Evolutionary conservation across 78 protist genomes (phyloP).

Genomic region (Dictyostelium intermedium): DNA sequence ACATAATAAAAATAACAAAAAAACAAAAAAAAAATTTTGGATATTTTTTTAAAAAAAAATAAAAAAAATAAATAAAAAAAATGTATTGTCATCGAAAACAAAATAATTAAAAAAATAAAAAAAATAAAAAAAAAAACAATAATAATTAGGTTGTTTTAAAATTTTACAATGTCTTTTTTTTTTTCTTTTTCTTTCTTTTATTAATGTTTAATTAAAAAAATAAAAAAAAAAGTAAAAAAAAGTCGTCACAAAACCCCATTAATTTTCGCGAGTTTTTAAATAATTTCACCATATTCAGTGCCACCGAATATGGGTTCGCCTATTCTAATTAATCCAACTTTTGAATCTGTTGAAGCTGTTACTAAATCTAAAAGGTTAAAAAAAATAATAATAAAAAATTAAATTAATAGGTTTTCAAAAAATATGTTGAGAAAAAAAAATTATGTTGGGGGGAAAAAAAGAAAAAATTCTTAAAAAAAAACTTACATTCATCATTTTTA

Average conservation of each 20-base stretch:
- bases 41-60: background rate
- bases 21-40: background rate
- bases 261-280: background rate
- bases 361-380: slow-evolving; percentile 3
- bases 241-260: background rate
- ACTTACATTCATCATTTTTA: slow-evolving; percentile 65
- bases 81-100: no score
- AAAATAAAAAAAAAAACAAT: background rate
- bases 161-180: background rate
- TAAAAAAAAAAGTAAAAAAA: no score
- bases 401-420: no score
- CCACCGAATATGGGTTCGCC: slow-evolving; percentile 53
- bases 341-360: slow-evolving; percentile 36
- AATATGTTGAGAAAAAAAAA: background rate
- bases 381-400: background rate
- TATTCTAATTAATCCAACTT: slow-evolving; percentile 39
- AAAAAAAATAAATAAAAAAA: background rate
- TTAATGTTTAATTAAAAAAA: background rate
- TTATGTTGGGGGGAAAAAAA: background rate
- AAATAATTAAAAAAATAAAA: background rate
- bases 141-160: no score
- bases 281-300: slow-evolving; percentile 31
- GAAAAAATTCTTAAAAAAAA: background rate
- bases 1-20: background rate
- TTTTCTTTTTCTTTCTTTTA: background rate